These are phyloP conservation scores for Fusarium sp. DNA, from an alignment of 2,329 filamentous ascomycete genomes.

Conservation along the genomic window DNA sequence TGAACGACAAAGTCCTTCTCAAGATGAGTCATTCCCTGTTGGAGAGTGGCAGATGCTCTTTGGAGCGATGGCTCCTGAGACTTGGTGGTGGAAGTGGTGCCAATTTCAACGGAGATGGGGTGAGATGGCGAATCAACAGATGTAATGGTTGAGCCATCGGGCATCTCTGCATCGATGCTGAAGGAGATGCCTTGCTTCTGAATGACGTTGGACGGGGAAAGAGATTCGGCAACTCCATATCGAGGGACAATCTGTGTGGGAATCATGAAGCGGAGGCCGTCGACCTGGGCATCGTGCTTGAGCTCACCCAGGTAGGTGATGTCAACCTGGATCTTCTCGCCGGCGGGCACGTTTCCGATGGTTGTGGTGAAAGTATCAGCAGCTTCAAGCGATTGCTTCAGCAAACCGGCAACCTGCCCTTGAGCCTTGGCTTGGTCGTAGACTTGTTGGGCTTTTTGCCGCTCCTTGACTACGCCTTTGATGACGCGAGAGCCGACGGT, in stretches of 20 bases:
- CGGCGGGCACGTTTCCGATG: slow-evolving; percentile 72
- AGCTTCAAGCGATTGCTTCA: slow-evolving; percentile 68
- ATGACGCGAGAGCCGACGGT: slow-evolving; percentile 68
- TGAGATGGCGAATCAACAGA: slow-evolving; percentile 73
- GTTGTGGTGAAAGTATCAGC: slow-evolving; percentile 74
- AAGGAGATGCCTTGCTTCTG: slow-evolving; percentile 41
- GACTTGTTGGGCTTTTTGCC: slow-evolving; percentile 65
- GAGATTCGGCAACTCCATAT: slow-evolving; percentile 57
- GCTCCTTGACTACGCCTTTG: slow-evolving; percentile 72
- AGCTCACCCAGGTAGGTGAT: slow-evolving; percentile 75
- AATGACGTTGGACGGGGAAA: slow-evolving; percentile 2
- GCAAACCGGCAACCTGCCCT: slow-evolving; percentile 70
- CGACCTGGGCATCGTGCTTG: slow-evolving; percentile 73
- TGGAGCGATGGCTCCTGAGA: slow-evolving; percentile 61
- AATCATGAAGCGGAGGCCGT: slow-evolving; percentile 74
- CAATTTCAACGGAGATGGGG: slow-evolving; percentile 71
- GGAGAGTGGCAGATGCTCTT: slow-evolving; percentile 69
- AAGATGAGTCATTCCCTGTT: slow-evolving; percentile 61
- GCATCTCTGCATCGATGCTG: slow-evolving; percentile 56
- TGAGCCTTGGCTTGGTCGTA: slow-evolving; percentile 67
- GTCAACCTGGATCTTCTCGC: slow-evolving; percentile 64
- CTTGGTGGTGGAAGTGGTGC: slow-evolving; percentile 56
- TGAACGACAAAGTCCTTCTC: slow-evolving; percentile 74
- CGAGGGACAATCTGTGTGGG: slow-evolving; percentile 73
- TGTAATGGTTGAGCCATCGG: slow-evolving; percentile 64